phyloP scores from a whole-genome alignment of 2,329 filamentous ascomycete genomes.

The Capronia epimyces region DNA sequence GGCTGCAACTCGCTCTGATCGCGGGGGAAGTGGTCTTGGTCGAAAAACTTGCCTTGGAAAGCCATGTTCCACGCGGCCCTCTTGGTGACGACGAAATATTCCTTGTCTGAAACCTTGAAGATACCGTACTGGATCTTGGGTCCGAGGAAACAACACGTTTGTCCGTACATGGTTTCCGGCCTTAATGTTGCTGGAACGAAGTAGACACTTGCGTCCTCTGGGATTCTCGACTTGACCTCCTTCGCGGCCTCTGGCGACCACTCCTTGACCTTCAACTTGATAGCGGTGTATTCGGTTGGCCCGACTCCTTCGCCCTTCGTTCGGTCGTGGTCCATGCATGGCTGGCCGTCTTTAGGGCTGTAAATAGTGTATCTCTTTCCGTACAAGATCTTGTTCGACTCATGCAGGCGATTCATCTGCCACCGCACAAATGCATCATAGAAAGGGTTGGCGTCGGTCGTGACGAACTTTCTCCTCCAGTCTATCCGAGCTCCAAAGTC shows the following conservation, averaged over 20 bases:
- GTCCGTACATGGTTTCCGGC: constrained; percentile 98
- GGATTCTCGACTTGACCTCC: constrained; percentile 69
- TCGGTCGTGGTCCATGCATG: constrained; percentile 83
- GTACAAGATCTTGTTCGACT: constrained; percentile 39
- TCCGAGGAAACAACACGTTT: constrained; percentile 91
- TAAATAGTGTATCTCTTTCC: constrained; percentile 92
- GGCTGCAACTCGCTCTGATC: constrained; percentile 69
- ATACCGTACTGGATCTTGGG: constrained; percentile 85
- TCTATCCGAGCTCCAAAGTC: constrained; percentile 83
- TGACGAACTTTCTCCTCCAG: constrained; percentile 88
- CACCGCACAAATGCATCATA: constrained; percentile 93
- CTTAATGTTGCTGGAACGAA: constrained; percentile 87
- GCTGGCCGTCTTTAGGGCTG: constrained; percentile 80
- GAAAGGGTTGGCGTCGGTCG: constrained; percentile 93
- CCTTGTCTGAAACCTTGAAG: constrained; percentile 68
- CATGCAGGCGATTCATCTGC: constrained; percentile 45
- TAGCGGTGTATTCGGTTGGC: constrained; percentile 84
- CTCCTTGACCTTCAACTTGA: constrained; percentile 86
- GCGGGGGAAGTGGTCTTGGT: constrained; percentile 41
- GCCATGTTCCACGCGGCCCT: constrained; percentile 90
- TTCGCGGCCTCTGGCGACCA: constrained; percentile 75
- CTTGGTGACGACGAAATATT: constrained; percentile 72
- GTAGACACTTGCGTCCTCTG: constrained; percentile 72
- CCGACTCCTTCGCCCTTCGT: constrained; percentile 73
- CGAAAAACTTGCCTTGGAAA: constrained; percentile 78